Evolutionary conservation across 768 basidiomycete species (phyloP), one percentile per base, ranked within the genome.

Genomic region (Ramaria rubella): DNA sequence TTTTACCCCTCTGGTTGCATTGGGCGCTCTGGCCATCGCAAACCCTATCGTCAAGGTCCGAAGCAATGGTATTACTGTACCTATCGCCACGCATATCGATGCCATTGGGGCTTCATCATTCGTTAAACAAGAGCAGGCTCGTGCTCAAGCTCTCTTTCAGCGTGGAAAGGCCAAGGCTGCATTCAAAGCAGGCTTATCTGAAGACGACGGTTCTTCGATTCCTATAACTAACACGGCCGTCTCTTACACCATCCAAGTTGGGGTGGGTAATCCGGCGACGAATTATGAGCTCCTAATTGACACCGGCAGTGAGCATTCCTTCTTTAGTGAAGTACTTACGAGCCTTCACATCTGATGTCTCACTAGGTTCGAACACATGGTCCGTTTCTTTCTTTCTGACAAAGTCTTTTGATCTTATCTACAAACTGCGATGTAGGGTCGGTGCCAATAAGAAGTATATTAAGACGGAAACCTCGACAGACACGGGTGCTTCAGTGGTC

Each of bases 181-280:
- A 21, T 36, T 42, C 24, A 53, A 53, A 21, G 49, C 49, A n/a
- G 49, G 49, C 24, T 23, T 45, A 2, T 2, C 26, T 11, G 15
- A 27, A 27, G 44, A 21, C 11, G 26, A 27, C 26, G 11, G 2
- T 12, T 17, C 11, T 27, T 17, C 15, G 15, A 45, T 45, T 45
- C 44, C 75, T 23, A 73, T 77, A 33, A 73, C 75, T 59, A 77
- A 79, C 59, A 69, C 73, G 55, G 70, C 67, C 19, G 69, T 75
- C 29, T 62, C 68, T 19, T 74, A 73, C 51, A 64, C 62, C 1
- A 67, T 66, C 1, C 62, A 70, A 12, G 72, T 82, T 27, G 77
- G 74, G 11, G 74, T 85, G 30, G 84, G 83, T 45, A 76, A 63
- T 58, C 83, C 82, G 1, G 66, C 78, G 19, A 83, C 81, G 4